phyloP scores from a whole-genome alignment of 164 flowering plant genomes.

The Magnolia sinica region DNA sequence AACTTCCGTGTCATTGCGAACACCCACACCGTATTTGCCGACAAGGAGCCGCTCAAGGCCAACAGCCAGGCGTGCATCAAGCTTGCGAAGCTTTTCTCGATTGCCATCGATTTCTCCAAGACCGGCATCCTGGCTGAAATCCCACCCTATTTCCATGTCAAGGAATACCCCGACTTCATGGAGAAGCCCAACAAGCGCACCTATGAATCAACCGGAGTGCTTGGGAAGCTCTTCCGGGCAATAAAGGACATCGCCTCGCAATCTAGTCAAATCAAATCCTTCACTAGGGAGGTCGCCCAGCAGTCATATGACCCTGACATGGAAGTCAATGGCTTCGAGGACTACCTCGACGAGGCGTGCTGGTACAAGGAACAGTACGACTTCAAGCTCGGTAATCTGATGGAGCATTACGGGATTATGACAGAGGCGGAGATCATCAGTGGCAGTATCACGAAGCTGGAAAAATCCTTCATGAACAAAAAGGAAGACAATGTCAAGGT shows the following conservation, averaged over 20 bases:
- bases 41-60: conserved; percentile 45
- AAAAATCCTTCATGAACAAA: conserved; percentile 46
- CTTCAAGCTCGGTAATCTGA: conserved; percentile 59
- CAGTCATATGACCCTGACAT: conserved; percentile 60
- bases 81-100: conserved; percentile 59
- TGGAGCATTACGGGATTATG: conserved; percentile 74
- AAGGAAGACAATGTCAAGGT: conserved; percentile 50
- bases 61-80: conserved; percentile 44
- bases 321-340: conserved; percentile 71
- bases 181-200: conserved; percentile 72
- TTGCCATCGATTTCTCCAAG: conserved; percentile 84
- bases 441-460: conserved; percentile 57
- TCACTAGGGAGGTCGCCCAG: conserved; percentile 55
- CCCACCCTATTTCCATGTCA: conserved; percentile 43
- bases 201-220: conserved; percentile 42
- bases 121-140: conserved; percentile 77
- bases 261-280: conserved; percentile 24
- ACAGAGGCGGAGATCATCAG: conserved; percentile 74
- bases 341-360: conserved; percentile 58
- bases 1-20: conserved; percentile 76
- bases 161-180: conserved; percentile 86
- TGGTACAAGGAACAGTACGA: conserved; percentile 61
- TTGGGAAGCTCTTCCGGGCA: conserved; percentile 46
- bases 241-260: conserved; percentile 49
- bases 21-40: conserved; percentile 75